Base-by-base conservation (phyloP, 2,329 filamentous ascomycete genomes). In the Pleurostoma richardsiae region DNA sequence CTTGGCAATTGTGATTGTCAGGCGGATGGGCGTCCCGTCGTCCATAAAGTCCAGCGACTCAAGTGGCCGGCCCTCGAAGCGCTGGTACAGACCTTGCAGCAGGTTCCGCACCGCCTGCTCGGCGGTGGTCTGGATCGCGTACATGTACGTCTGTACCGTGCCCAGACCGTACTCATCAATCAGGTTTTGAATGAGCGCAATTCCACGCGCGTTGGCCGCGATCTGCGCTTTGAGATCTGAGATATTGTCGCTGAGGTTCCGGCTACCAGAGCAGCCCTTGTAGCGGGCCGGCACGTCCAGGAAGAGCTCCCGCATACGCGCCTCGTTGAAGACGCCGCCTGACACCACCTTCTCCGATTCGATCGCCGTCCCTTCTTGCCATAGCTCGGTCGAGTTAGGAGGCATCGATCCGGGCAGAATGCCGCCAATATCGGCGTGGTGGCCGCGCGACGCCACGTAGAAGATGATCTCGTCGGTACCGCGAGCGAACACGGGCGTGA, bases 151-250 rank as follows among this genome's bases (percentile, higher is more conserved):
- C 36, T 68, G 65, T 4, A 67, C 65, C 0, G 58, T 57, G 2
- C 48, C 44, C 8, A 64, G 57, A 3, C 59, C 58, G 26, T 59
- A 63, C 48, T 68, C 64, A 8, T 60, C 58, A 46, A 65, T 66
- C 1, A 67, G 54, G 27, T 54, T 52, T 39, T 52, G 53, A n/a
- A 68, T 59, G 3, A 68, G 54, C 1, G 54, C 56, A 29, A 60
- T 65, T 4, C 70, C 70, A 7, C 65, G 62, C 33, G 67, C 60
- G 40, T 73, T 73, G 0, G 70, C 65, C 0, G 70, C 69, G 0
- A 67, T 65, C 39, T 68, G 64, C 0, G 70, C 70, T 40, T 72
- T 71, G 3, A 72, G 50, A 44, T 73, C 70, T 4, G 68, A 63
- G 7, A 73, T 56, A 39, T 73, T 73, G 43, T 73, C 70, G 3